Evolutionary conservation across 2,329 filamentous ascomycete genomes (phyloP), one percentile per base, ranked within the genome.

Genomic region (Karstenula rhodostoma): DNA sequence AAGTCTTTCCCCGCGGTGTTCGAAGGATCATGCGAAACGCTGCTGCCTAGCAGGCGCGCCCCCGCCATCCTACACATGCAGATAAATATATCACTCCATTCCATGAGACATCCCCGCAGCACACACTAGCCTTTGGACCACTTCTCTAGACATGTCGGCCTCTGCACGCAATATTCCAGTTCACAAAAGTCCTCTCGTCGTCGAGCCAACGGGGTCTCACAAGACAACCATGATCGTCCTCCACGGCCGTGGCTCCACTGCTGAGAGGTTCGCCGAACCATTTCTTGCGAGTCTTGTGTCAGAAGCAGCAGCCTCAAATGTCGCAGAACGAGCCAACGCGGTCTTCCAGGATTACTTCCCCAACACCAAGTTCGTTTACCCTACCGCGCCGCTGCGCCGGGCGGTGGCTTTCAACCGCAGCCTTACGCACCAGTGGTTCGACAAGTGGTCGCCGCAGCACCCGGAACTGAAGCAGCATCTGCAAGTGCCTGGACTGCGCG

Each of bases 401-500:
- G 80, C 84, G 0, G 77, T 71, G 0, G 73, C 77, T 3, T 80
- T 83, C 46, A 78, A 81, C 7, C 77, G 79, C 2, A 72, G 77
- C 0, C 71, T 75, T 12, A 78, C 85, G 40, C 80, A 81, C 9
- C 82, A 84, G 66, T 87, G 84, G 83, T 86, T 84, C 61, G 80
- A 86, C 63, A 77, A 81, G 10, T 81, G 77, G 19, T 77, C 76
- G 1, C 68, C 84, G 0, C 63, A 74, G 0, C 73, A 83, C 40
- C 82, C 79, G 0, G 73, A 74, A 0, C 67, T 79, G n/a, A 75
- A 79, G 42, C 73, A 75, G 47, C 73, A 85, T 5, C 62, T 78
- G 10, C 82, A 86, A 67, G 47, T 82, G 1, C 69, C 79, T 3
- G 84, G 84, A 0, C 70, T 86, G 1, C 68, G 69, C 4, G 79